Base-by-base conservation (phyloP, 2,329 filamentous ascomycete species). In the Emericellopsis cladophorae region DNA sequence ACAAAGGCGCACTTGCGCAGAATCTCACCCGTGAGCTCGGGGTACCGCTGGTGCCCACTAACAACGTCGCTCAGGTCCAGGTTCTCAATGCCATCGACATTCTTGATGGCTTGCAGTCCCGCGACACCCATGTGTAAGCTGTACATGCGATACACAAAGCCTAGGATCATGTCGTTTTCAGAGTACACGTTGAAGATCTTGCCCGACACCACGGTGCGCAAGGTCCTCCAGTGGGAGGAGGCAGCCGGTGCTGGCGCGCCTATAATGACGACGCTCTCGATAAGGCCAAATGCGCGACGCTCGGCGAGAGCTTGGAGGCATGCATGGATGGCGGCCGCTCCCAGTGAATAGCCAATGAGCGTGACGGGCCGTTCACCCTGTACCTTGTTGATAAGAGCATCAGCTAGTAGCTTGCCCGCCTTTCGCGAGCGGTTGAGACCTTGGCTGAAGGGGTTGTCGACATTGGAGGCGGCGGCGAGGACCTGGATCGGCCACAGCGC, bases 121-220 rank as follows among this genome's bases (percentile, higher is more conserved):
- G 88, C 88, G 34, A 95, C 76, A 4, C 89, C 89, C 33, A 84
- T 72, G 47, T 92, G 82, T 23, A 94, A 74, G 44, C 81, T 88
- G 33, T 84, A 87, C 3, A 86, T 81, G 36, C 89, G 79, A 57
- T 95, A 95, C 15, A 95, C 66, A 55, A 95, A 90, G 1, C 79
- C 88, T 1, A 95, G 76, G 26, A 95, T 79, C 52, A 86, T 84
- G 59, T 95, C 89, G 45, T 92, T 89, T 40, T 81, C 78, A 2
- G 85, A 90, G 60, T 82, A 95, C 8, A 90, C 86, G 50, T 95
- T 95, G 50, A 94, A 82, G 7, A 95, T 70, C 43, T 83, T 75
- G 3, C 89, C 88, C 2, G 81, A 76, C 1, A 94, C 87, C 1
- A 90, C 85, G 36, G 75, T 77, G 24, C 86, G 76, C 48, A 94